These are phyloP conservation scores for Ganoderma boninense DNA, from an alignment of 1,284 basidiomycete species.

Conservation along the genomic window DNA sequence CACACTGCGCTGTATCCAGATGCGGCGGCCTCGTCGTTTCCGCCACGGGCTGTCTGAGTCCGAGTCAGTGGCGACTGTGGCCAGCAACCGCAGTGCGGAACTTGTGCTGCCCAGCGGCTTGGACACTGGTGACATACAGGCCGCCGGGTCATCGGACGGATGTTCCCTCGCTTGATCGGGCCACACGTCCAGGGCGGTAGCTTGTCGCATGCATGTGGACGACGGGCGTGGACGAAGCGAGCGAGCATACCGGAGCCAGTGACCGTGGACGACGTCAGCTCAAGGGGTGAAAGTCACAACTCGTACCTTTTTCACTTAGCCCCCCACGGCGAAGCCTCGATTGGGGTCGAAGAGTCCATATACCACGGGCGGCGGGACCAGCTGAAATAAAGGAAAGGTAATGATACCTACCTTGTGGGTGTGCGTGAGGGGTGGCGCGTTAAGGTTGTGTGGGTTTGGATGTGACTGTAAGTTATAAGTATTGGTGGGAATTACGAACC, in stretches of 20 bases:
- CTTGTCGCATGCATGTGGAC: background rate
- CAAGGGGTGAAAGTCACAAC: background rate
- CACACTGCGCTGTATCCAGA: background rate
- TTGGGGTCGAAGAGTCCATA: background rate
- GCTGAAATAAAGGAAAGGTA: background rate
- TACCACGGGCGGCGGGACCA: background rate
- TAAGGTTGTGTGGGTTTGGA: conserved; percentile 12
- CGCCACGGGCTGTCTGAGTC: background rate
- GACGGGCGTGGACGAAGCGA: background rate
- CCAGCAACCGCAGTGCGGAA: background rate
- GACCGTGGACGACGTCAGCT: background rate
- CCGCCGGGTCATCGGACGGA: background rate
- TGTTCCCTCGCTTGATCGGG: conserved; percentile 3
- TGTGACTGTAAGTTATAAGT: conserved; percentile 26
- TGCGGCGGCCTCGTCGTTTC: background rate
- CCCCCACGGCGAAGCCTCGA: background rate
- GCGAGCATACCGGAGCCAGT: background rate
- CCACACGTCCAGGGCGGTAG: background rate
- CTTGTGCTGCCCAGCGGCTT: background rate
- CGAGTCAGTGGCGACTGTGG: background rate
- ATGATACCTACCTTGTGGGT: background rate
- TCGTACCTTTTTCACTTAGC: background rate
- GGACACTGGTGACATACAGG: conserved; percentile 1
- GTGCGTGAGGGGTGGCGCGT: background rate
- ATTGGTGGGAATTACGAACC: conserved; percentile 44